These are phyloP conservation scores for Gonium pectorale DNA, from an alignment of 139 green algal species.

Conservation along the genomic window DNA sequence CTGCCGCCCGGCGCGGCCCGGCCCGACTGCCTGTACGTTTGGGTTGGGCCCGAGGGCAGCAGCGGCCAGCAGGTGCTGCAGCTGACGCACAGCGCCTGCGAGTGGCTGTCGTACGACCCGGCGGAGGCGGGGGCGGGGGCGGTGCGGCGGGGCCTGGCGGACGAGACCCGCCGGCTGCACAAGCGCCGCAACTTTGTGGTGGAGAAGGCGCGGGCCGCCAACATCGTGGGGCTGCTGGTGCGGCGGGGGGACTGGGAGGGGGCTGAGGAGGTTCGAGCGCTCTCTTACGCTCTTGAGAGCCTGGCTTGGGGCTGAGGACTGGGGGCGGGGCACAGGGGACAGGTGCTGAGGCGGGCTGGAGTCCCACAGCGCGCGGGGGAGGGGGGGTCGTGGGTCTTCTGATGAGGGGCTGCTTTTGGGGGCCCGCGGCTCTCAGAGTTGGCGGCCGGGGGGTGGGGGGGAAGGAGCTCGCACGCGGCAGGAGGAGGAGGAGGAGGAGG, in stretches of 20 bases:
- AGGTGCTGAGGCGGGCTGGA: not conserved
- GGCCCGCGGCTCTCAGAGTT: too few species aligned
- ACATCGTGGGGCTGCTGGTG: constrained; percentile 87
- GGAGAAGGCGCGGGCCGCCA: constrained; percentile 85
- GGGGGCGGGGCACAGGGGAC: not conserved
- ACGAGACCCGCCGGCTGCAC: constrained; percentile 51
- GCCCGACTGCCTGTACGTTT: constrained; percentile 61
- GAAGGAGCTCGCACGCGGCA: too few species aligned
- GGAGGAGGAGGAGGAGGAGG: too few species aligned
- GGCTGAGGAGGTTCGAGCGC: not conserved
- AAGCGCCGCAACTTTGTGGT: constrained; percentile 86
- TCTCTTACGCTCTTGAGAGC: too few species aligned
- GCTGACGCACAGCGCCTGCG: constrained; percentile 65
- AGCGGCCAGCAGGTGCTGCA: constrained; percentile 74
- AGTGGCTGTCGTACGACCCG: constrained; percentile 63
- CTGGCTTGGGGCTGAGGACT: too few species aligned
- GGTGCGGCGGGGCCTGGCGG: constrained; percentile 27
- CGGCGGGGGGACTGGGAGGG: not conserved
- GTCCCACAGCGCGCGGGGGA: not conserved
- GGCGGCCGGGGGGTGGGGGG: too few species aligned
- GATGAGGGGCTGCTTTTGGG: too few species aligned
- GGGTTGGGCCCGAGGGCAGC: constrained; percentile 64
- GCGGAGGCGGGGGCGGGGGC: not conserved
- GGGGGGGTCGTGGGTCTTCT: too few species aligned
- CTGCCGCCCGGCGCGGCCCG: constrained; percentile 43